Base-by-base conservation (phyloP, 106 monocot species). In the Phalaenopsis aphrodite region DNA sequence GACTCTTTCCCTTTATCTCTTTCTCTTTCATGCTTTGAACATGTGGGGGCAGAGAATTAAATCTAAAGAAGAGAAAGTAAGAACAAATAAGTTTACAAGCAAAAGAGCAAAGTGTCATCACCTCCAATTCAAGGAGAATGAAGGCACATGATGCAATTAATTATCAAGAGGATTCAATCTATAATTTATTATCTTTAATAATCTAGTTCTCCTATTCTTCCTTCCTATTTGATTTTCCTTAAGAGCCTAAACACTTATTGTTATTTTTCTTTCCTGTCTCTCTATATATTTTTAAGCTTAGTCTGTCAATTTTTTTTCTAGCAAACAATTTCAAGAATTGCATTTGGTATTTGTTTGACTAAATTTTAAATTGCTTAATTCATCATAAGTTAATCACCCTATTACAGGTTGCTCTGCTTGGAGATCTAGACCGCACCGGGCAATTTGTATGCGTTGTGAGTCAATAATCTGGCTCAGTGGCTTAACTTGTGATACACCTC, bases 381-480 rank as follows among this genome's bases (percentile, higher is more conserved):
- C 30, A 30, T 30, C 30, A 30, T 30, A 30, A 30, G 30, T 30
- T 30, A 30, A 30, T 30, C 30, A n/a, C 24, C 2, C 24, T 69
- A 58, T 79, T 75, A n/a, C 80, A 91, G 90, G 58, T 43, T 11
- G 78, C 77, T 80, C 78, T 56, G 72, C 74, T n/a, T 71, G 82
- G 81, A 83, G 72, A 64, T 79, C 64, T 38, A 15, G 69, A 65
- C 57, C 88, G 79, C 82, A 82, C 67, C 84, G 91, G 55, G 88
- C 81, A 56, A 42, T 84, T 30, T 91, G 91, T 68, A 49, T 6
- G 30, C 80, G 83, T 47, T 91, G 91, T 78, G 38, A 77, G 64
- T 83, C 85, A 72, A 55, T 82, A 42, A 73, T 91, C 77, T 91
- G 91, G 87, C 81, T 89, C 41, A 84, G 82, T 55, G 48, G 42